Percentiles rank a stretch among this genome's conserved stretches.
These are phyloP conservation scores for Cutaneotrichosporon sp. DNA, from an alignment of 1,284 basidiomycete genomes.

Conservation along the genomic window DNA sequence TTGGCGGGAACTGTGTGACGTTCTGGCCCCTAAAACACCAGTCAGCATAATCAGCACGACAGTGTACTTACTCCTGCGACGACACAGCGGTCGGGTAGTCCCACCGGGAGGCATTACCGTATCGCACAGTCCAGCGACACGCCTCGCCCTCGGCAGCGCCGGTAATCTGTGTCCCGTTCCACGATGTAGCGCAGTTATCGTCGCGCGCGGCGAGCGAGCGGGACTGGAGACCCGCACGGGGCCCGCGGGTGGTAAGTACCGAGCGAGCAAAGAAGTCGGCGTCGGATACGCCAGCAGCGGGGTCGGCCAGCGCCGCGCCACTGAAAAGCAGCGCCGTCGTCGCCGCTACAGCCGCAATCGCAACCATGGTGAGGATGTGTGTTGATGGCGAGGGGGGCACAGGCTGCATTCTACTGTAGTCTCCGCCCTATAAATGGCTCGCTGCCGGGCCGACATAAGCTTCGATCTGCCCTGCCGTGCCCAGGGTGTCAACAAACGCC, in stretches of 20 bases:
- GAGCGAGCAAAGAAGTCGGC: no score
- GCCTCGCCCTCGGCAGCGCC: slow-evolving; percentile 5
- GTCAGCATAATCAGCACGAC: background rate
- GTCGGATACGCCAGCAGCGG: no score
- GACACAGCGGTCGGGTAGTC: slow-evolving; percentile 10
- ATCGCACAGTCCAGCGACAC: slow-evolving; percentile 37
- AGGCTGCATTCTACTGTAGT: no score
- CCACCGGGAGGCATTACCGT: slow-evolving; percentile 35
- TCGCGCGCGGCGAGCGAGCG: slow-evolving; percentile 2
- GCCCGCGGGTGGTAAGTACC: background rate
- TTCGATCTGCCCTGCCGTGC: no score
- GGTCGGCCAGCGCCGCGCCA: no score
- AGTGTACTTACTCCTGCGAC: slow-evolving; percentile 19
- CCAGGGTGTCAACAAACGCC: no score
- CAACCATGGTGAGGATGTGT: no score
- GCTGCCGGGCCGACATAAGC: no score
- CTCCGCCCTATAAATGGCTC: no score
- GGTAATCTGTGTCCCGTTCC: slow-evolving; percentile 15
- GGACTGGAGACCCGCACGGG: background rate
- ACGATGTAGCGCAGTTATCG: background rate
- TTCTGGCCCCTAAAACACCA: slow-evolving; percentile 43
- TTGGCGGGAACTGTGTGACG: slow-evolving; percentile 57
- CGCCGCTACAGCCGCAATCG: no score
- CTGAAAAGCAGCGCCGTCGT: no score
- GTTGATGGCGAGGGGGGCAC: no score